Conservation (phyloP, 371 early-diverging fungal species). For the Mortierella sp. region DNA sequence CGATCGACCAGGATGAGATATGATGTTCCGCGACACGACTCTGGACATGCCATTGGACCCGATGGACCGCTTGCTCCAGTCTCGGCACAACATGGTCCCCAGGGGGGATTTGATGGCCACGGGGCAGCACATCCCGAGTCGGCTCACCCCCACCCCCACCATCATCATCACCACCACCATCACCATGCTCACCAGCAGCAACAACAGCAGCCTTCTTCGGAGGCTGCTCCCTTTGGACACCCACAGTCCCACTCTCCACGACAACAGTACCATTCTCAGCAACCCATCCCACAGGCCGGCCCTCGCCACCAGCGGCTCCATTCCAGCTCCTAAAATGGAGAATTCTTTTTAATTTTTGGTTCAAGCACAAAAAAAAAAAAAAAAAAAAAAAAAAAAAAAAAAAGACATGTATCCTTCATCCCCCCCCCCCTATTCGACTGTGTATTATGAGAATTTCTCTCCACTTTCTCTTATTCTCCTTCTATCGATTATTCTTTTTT, state of each 20-base stretch:
- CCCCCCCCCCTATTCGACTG: too few relatives aligned
- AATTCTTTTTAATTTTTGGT: not conserved
- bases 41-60: not conserved
- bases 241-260: not conserved
- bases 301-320: conserved; percentile 11
- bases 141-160: not conserved
- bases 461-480: too few relatives aligned
- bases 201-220: not conserved
- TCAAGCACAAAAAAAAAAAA: not conserved
- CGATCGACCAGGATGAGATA: not conserved
- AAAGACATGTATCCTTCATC: not conserved
- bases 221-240: not conserved
- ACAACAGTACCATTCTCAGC: not conserved
- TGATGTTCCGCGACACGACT: not conserved
- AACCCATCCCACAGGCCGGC: not conserved
- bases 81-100: not conserved
- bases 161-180: not conserved
- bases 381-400: conserved; percentile 5
- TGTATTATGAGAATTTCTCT: too few relatives aligned
- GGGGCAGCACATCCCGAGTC: not conserved
- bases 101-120: not conserved
- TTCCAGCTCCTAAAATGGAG: conserved; percentile 5
- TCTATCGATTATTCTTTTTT: too few relatives aligned
- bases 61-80: not conserved
- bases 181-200: not conserved